A percentile compares a stretch with the other conserved stretches of the same genome.
phyloP scores from a whole-genome alignment of 257 asterid species.

The Petrea volubilis region DNA sequence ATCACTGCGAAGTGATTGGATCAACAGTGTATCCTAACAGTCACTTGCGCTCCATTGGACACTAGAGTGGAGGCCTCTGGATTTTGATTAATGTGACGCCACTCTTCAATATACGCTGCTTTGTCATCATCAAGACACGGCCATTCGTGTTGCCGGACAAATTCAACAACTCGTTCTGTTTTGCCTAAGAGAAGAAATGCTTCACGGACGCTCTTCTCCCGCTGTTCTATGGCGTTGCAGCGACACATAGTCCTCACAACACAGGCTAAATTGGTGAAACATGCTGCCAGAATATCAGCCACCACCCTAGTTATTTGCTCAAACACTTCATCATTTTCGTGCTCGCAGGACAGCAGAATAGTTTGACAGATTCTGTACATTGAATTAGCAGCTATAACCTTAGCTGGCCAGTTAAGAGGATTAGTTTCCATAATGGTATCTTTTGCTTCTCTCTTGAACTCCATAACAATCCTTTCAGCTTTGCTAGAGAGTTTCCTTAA shows the following conservation, averaged over 20 bases:
- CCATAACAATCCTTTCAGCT: not conserved
- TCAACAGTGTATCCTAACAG: too few species aligned
- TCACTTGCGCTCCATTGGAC: too few species aligned
- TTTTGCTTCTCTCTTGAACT: not conserved
- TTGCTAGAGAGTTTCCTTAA: not conserved
- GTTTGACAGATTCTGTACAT: constrained; percentile 37
- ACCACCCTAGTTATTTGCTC: constrained; percentile 17
- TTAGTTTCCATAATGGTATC: not conserved
- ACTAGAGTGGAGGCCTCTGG: too few species aligned
- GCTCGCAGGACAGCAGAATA: not conserved
- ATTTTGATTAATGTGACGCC: too few species aligned
- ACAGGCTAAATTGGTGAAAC: constrained; percentile 35
- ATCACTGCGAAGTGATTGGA: too few species aligned
- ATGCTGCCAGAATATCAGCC: constrained; percentile 44
- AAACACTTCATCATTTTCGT: constrained; percentile 25
- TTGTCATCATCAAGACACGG: constrained; percentile 6
- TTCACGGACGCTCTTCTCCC: constrained; percentile 30
- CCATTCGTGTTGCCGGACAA: constrained; percentile 18
- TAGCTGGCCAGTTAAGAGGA: constrained; percentile 37
- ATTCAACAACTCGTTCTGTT: constrained; percentile 34
- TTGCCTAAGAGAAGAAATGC: constrained; percentile 35
- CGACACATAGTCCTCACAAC: constrained; percentile 24
- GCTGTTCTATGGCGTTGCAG: constrained; percentile 21
- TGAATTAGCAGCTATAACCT: constrained; percentile 35
- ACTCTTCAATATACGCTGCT: constrained; percentile 23